Conservation (phyloP, 1,139 yeast species). For the Magnusiomyces fungicola region DNA sequence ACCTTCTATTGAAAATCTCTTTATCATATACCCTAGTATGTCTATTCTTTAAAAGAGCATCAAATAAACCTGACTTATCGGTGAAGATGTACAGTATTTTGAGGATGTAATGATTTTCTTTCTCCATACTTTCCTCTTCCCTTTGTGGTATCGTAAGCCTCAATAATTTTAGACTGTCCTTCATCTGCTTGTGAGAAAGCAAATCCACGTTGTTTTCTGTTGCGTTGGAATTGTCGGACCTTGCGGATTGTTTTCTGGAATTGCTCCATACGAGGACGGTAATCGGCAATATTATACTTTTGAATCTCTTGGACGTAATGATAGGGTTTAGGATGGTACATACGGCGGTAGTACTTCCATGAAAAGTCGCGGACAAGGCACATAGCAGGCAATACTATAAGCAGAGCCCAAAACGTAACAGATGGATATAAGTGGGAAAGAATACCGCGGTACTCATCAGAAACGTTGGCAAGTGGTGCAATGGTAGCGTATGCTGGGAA, state of each 20-base stretch:
- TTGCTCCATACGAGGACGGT: constrained; percentile 90
- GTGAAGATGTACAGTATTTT: constrained; percentile 13
- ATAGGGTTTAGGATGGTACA: constrained; percentile 84
- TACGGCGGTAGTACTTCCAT: constrained; percentile 92
- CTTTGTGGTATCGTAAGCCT: constrained; percentile 90
- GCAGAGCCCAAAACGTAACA: constrained; percentile 76
- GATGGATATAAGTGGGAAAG: constrained; percentile 70
- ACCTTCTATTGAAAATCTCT: too few relatives aligned
- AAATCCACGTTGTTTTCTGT: constrained; percentile 97
- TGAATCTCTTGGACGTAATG: constrained; percentile 97
- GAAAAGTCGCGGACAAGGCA: constrained; percentile 82
- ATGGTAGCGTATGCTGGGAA: constrained; percentile 82
- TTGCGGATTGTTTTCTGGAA: constrained; percentile 96
- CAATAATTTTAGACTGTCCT: constrained; percentile 83
- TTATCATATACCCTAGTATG: too few relatives aligned
- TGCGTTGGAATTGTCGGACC: constrained; percentile 95
- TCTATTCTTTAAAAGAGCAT: too few relatives aligned
- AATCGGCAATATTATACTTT: constrained; percentile 88
- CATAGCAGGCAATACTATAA: constrained; percentile 63
- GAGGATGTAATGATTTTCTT: constrained; percentile 27
- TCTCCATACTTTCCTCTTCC: constrained; percentile 50
- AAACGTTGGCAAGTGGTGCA: constrained; percentile 78
- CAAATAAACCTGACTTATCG: neutral
- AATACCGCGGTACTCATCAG: constrained; percentile 79
- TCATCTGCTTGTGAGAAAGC: constrained; percentile 96